Evolutionary conservation across 208 protist genomes (phyloP).

Genomic region (Novymonas esmeraldas): DNA sequence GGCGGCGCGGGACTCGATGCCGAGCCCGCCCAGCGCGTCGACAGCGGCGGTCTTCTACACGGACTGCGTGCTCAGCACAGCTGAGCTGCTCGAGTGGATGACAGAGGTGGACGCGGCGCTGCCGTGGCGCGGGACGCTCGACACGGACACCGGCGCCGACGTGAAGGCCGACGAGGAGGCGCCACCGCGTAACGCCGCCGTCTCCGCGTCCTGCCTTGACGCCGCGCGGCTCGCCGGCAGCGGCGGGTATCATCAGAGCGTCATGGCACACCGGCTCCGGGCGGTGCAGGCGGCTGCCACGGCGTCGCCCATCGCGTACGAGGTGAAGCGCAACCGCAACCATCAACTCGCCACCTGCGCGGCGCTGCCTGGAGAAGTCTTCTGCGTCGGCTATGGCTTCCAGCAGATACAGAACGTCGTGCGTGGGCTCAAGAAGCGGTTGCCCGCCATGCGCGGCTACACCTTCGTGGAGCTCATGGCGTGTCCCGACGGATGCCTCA

Average conservation of each 20-base stretch:
- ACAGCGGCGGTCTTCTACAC: slow-evolving; percentile 71
- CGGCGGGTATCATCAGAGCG: slow-evolving; percentile 65
- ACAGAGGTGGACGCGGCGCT: slow-evolving; percentile 48
- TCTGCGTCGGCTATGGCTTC: slow-evolving; percentile 96
- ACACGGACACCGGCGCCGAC: slow-evolving; percentile 19
- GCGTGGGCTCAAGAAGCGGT: slow-evolving; percentile 88
- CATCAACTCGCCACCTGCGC: slow-evolving; percentile 55
- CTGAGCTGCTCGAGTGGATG: slow-evolving; percentile 93
- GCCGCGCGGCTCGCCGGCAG: slow-evolving; percentile 59
- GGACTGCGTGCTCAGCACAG: slow-evolving; percentile 96
- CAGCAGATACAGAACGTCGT: slow-evolving; percentile 98
- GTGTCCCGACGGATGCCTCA: slow-evolving; percentile 97
- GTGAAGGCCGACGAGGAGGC: not conserved
- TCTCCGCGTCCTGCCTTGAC: slow-evolving; percentile 2
- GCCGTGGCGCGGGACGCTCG: slow-evolving; percentile 49
- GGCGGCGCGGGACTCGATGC: slow-evolving; percentile 87
- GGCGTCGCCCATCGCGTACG: slow-evolving; percentile 39
- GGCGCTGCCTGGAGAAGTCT: slow-evolving; percentile 41
- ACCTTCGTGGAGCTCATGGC: slow-evolving; percentile 99
- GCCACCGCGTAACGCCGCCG: not conserved
- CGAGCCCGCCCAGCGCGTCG: not conserved
- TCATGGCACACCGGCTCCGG: slow-evolving; percentile 28
- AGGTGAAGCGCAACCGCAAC: slow-evolving; percentile 71
- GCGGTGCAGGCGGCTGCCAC: not conserved
- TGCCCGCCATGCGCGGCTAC: slow-evolving; percentile 44